Percentiles rank a stretch among this genome's conserved stretches.
Conservation (phyloP, 371 early-diverging fungal species). For the Mucor indicus region DNA sequence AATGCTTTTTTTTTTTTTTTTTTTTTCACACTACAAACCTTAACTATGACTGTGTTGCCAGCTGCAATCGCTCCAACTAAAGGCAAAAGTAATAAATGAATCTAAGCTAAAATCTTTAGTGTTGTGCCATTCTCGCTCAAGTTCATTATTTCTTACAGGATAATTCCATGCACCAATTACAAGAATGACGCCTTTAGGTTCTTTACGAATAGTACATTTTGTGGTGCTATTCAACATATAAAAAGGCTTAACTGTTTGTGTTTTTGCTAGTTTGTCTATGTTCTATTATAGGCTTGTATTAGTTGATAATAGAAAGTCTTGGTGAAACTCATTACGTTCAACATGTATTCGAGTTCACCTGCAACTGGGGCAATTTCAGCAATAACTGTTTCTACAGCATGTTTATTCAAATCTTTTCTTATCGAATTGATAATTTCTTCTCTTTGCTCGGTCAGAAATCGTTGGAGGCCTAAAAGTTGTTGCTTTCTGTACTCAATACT, state of each 20-base stretch:
- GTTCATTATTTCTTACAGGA: slow-evolving; percentile 45
- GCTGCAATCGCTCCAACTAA: slow-evolving; percentile 87
- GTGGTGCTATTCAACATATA: slow-evolving; percentile 37
- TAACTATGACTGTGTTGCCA: slow-evolving; percentile 82
- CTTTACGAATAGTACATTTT: slow-evolving; percentile 49
- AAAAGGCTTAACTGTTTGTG: slow-evolving; percentile 27
- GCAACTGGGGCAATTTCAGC: slow-evolving; percentile 61
- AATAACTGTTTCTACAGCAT: slow-evolving; percentile 43
- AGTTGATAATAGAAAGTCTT: too few species aligned
- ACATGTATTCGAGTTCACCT: slow-evolving; percentile 67
- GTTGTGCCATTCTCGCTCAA: too few species aligned
- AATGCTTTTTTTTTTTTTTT: background rate
- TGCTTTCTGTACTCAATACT: slow-evolving; percentile 54
- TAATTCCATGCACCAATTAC: slow-evolving; percentile 89
- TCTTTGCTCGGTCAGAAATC: slow-evolving; percentile 62
- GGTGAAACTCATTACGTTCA: too few species aligned
- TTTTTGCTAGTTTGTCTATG: slow-evolving; percentile 28
- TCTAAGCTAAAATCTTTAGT: slow-evolving; percentile 4
- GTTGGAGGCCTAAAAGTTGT: slow-evolving; percentile 62
- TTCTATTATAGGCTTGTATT: too few species aligned
- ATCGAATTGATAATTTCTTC: slow-evolving; percentile 56
- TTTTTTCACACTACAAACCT: slow-evolving; percentile 34
- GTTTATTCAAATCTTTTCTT: slow-evolving; percentile 64
- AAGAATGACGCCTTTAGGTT: slow-evolving; percentile 75
- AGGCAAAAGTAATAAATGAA: slow-evolving; percentile 68